These are phyloP conservation scores for Heritiera littoralis DNA, from an alignment of 345 rosid species.

Conservation along the genomic window DNA sequence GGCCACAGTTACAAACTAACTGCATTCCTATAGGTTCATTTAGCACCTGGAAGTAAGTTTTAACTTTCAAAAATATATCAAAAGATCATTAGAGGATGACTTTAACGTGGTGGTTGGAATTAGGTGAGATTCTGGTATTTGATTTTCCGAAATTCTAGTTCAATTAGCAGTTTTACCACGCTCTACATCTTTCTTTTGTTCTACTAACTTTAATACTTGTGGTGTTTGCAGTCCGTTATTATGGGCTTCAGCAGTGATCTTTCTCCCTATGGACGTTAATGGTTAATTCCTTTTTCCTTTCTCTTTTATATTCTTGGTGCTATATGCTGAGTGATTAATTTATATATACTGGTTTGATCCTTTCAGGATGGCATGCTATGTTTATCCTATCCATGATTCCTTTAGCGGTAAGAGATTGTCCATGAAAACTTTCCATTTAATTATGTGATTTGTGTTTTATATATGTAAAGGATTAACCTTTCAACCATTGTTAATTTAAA, in stretches of 20 bases:
- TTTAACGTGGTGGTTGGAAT: slow-evolving; percentile 95
- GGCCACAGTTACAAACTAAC: background rate
- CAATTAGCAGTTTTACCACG: background rate
- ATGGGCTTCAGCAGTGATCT: slow-evolving; percentile 76
- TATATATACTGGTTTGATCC: background rate
- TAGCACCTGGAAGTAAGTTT: slow-evolving; percentile 85
- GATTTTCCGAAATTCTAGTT: background rate
- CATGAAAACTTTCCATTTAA: background rate
- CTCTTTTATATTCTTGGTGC: background rate
- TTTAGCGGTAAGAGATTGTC: slow-evolving; percentile 57
- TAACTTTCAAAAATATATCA: slow-evolving; percentile 89
- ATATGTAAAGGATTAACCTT: background rate
- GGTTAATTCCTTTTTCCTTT: slow-evolving; percentile 45
- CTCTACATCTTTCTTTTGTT: background rate
- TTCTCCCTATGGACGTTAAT: slow-evolving; percentile 70
- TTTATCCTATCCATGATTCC: slow-evolving; percentile 65
- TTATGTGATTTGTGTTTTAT: background rate
- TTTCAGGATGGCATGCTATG: slow-evolving; percentile 75
- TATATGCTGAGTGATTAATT: background rate
- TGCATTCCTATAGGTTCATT: slow-evolving; percentile 64
- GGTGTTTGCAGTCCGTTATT: slow-evolving; percentile 60
- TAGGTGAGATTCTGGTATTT: slow-evolving; percentile 43
- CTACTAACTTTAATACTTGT: slow-evolving; percentile 19
- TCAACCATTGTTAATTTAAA: slow-evolving; percentile 40
- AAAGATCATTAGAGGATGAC: slow-evolving; percentile 90